These are phyloP conservation scores for Caryopteris hybrid DNA, from an alignment of 305 asterid genomes.

Conservation along the genomic window DNA sequence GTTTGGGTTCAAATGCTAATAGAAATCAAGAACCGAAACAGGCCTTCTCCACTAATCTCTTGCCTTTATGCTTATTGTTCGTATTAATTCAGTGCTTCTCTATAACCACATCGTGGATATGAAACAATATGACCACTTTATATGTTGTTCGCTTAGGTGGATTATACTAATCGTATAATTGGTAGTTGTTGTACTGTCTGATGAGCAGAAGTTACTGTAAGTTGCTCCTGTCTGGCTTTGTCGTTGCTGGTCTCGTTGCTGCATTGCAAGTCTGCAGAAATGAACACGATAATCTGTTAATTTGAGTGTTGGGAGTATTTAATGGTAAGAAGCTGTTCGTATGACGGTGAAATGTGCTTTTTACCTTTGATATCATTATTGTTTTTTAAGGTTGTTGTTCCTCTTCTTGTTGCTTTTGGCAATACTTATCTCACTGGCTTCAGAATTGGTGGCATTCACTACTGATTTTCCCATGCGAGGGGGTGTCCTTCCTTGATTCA, in stretches of 20 bases:
- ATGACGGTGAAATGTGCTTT: too few species aligned
- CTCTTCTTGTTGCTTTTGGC: conserved; percentile 16
- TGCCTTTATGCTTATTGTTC: neutral
- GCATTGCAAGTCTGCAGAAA: neutral
- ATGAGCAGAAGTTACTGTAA: neutral
- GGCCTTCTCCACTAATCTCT: neutral
- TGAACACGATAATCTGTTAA: neutral
- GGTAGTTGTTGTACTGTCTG: too few species aligned
- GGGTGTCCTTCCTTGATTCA: conserved; percentile 28
- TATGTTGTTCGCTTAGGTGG: neutral
- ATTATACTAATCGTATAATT: too few species aligned
- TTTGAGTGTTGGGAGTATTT: neutral
- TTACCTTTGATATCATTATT: conserved; percentile 4
- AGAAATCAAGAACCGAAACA: neutral
- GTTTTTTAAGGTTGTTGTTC: conserved; percentile 3
- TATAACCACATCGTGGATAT: neutral
- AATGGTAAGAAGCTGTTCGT: neutral
- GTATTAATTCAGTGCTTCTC: neutral
- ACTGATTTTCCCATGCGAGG: conserved; percentile 21
- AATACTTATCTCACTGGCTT: neutral
- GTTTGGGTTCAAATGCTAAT: neutral
- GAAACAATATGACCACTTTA: neutral
- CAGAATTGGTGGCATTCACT: neutral
- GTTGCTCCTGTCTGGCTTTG: neutral
- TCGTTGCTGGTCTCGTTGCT: too few species aligned